Evolutionary conservation across 352 stramenopile species (phyloP).

Genomic region (Pythium phragmitis): DNA sequence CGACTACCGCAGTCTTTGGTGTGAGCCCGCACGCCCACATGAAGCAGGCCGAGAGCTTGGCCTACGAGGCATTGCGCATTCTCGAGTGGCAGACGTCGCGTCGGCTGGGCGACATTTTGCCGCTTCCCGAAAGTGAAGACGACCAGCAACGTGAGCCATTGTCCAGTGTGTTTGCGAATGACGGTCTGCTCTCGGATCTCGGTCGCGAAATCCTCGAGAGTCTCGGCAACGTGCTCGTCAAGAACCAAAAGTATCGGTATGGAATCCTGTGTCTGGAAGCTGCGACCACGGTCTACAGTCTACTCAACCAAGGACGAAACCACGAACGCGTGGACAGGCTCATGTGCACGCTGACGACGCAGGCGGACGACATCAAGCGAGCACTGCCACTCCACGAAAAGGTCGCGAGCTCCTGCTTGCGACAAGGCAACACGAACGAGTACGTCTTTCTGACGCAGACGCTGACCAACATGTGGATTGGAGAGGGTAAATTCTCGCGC

Average conservation of each 20-base stretch:
- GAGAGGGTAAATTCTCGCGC: constrained; percentile 70
- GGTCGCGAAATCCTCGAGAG: constrained; percentile 69
- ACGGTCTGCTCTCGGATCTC: constrained; percentile 68
- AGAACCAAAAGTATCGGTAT: constrained; percentile 87
- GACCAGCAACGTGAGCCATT: constrained; percentile 27
- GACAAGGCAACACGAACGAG: constrained; percentile 82
- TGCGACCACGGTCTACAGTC: constrained; percentile 53
- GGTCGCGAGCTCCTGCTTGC: constrained; percentile 60
- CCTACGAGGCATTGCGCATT: constrained; percentile 74
- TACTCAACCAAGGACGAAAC: constrained; percentile 67
- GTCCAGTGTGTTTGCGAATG: constrained; percentile 76
- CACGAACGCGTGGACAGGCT: constrained; percentile 79
- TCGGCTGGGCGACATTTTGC: constrained; percentile 27
- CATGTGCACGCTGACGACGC: constrained; percentile 68
- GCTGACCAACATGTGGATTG: constrained; percentile 77
- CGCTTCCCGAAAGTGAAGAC: constrained; percentile 11
- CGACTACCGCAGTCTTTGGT: constrained; percentile 39
- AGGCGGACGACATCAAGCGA: constrained; percentile 75
- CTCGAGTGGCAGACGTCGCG: constrained; percentile 52
- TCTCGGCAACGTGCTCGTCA: constrained; percentile 77
- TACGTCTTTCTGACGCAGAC: constrained; percentile 84
- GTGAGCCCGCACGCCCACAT: constrained; percentile 35
- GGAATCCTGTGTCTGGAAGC: constrained; percentile 79
- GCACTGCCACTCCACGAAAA: constrained; percentile 80
- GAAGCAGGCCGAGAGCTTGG: constrained; percentile 60